Conservation (phyloP, 805 yeast species). For the Suhomyces emberorum region DNA sequence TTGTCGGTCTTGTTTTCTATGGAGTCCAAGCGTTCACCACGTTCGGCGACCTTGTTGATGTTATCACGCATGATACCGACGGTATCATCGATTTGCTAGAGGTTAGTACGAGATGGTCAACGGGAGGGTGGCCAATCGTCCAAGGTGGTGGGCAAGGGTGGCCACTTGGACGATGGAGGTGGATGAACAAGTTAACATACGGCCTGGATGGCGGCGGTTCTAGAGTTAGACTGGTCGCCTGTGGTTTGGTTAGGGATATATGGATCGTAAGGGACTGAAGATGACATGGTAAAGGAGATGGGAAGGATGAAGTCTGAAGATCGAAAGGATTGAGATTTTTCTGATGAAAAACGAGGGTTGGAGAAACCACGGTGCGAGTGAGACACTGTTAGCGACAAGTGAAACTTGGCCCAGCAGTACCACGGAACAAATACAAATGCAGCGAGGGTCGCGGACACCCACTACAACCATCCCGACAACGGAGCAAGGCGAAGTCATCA, state of each 20-base stretch:
- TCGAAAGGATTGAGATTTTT: neutral
- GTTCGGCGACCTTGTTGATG: conserved; percentile 89
- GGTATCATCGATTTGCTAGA: conserved; percentile 84
- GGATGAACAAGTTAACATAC: too few species aligned
- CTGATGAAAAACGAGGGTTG: neutral
- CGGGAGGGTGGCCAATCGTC: neutral
- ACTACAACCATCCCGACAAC: too few species aligned
- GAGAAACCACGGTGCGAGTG: neutral
- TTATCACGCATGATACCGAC: conserved; percentile 97
- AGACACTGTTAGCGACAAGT: neutral
- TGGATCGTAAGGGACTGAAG: conserved; percentile 83
- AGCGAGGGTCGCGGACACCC: too few species aligned
- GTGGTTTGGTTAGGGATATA: conserved; percentile 64
- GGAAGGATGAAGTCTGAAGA: neutral
- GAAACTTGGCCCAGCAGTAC: neutral
- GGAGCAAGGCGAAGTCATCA: neutral
- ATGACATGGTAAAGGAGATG: conserved; percentile 50
- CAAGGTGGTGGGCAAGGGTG: too few species aligned
- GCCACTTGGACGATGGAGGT: too few species aligned
- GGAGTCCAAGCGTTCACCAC: conserved; percentile 90
- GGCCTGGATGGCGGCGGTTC: conserved; percentile 82
- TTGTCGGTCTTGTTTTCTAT: conserved; percentile 92
- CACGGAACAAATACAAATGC: too few species aligned
- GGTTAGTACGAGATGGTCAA: conserved; percentile 21
- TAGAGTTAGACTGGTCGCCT: conserved; percentile 50